phyloP scores from a whole-genome alignment of 139 green algal species.

The Picochlorum costavermella region DNA sequence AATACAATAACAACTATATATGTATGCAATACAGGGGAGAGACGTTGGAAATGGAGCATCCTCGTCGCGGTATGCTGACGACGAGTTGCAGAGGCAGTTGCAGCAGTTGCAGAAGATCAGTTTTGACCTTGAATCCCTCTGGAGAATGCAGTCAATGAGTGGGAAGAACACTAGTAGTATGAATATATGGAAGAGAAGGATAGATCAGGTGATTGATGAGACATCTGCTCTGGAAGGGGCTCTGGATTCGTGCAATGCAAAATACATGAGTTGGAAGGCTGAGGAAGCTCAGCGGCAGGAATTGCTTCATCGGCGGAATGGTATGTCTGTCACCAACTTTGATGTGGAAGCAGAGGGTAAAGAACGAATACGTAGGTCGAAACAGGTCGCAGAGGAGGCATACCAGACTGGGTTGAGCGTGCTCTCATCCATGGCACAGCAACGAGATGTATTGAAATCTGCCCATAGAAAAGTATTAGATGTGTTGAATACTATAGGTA shows the following conservation, averaged over 20 bases:
- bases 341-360: conserved; percentile 49
- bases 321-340: conserved; percentile 9
- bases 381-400: conserved; percentile 65
- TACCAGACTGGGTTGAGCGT: conserved; percentile 62
- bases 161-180: conserved; percentile 39
- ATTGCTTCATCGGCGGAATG: conserved; percentile 42
- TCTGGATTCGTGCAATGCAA: conserved; percentile 29
- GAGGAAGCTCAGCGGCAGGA: conserved; percentile 60
- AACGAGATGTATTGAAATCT: conserved; percentile 72
- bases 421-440: conserved; percentile 60
- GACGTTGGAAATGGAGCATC: background rate
- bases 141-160: conserved; percentile 70
- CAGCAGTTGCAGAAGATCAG: conserved; percentile 59
- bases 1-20: background rate
- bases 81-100: conserved; percentile 47
- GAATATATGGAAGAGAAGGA: conserved; percentile 70
- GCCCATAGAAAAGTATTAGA: conserved; percentile 75
- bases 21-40: background rate
- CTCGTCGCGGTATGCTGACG: background rate
- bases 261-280: conserved; percentile 22
- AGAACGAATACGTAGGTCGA: conserved; percentile 43
- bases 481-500: conserved; percentile 72
- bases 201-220: conserved; percentile 77
- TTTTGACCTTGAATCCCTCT: conserved; percentile 64
- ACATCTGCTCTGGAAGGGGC: conserved; percentile 37